Percentiles rank a stretch among this genome's conserved stretches.
phyloP scores from a whole-genome alignment of 83 land plant genomes.

The Isoetes engelmannii region DNA sequence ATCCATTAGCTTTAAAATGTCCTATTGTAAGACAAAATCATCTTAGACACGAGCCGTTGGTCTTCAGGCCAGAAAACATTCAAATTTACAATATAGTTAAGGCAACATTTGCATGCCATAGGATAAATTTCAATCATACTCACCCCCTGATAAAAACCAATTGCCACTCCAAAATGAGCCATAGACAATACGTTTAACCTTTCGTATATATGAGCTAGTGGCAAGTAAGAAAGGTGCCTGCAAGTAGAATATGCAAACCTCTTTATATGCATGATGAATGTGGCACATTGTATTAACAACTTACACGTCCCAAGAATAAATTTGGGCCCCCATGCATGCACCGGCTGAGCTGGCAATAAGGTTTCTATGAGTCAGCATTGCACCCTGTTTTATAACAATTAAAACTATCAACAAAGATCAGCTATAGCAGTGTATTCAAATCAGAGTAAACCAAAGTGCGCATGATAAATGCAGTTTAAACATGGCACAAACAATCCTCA shows the following conservation, averaged over 20 bases:
- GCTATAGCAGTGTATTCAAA: neutral
- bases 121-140: neutral
- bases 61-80: too few relatives aligned
- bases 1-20: slow-evolving; percentile 93
- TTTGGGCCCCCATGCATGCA: slow-evolving; percentile 11
- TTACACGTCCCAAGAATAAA: slow-evolving; percentile 72
- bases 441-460: neutral
- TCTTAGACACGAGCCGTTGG: too few relatives aligned
- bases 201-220: slow-evolving; percentile 97
- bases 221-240: slow-evolving; percentile 94
- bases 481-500: neutral
- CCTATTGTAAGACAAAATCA: slow-evolving; percentile 34
- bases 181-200: slow-evolving; percentile 53
- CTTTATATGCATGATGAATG: neutral
- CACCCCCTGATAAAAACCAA: slow-evolving; percentile 99
- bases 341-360: slow-evolving; percentile 87
- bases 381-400: slow-evolving; percentile 52
- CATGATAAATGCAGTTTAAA: slow-evolving; percentile 7
- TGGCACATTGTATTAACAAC: slow-evolving; percentile 16
- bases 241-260: neutral
- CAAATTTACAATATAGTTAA: too few relatives aligned
- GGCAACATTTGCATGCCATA: too few relatives aligned
- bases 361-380: slow-evolving; percentile 68
- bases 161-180: slow-evolving; percentile 61
- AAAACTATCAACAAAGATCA: neutral